These are phyloP conservation scores for Dendrothele bispora DNA, from an alignment of 768 basidiomycete genomes.

Conservation along the genomic window DNA sequence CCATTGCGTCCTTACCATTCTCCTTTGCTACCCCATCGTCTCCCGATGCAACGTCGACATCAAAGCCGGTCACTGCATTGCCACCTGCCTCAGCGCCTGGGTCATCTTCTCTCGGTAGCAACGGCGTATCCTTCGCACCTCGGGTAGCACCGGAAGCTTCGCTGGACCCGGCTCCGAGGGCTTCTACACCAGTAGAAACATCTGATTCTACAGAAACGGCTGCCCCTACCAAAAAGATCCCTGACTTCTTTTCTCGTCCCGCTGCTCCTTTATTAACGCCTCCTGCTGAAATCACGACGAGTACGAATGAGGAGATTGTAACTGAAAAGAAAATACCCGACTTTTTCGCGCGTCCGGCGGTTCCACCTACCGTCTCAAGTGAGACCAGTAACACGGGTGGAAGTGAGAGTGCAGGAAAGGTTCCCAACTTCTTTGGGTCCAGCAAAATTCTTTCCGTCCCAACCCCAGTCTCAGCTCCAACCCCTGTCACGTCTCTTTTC, in stretches of 20 bases:
- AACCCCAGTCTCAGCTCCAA: slow-evolving; percentile 25
- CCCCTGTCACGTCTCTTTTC: slow-evolving; percentile 13
- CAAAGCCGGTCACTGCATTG: too few species aligned
- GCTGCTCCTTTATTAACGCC: not conserved
- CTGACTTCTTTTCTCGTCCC: not conserved
- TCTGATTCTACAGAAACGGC: not conserved
- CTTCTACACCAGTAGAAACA: not conserved
- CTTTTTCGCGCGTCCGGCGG: too few species aligned
- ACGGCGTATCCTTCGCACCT: too few species aligned
- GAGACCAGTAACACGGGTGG: slow-evolving; percentile 6
- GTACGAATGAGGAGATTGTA: too few species aligned
- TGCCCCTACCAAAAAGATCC: not conserved
- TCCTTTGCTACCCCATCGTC: slow-evolving; percentile 46
- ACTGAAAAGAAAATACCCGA: too few species aligned
- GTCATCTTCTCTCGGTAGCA: slow-evolving; percentile 1
- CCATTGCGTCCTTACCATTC: slow-evolving; percentile 63
- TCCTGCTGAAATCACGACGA: too few species aligned
- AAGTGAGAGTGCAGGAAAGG: slow-evolving; percentile 20
- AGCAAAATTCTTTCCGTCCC: slow-evolving; percentile 4
- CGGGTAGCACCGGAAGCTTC: too few species aligned
- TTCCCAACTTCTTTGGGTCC: slow-evolving; percentile 67
- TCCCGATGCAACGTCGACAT: slow-evolving; percentile 15
- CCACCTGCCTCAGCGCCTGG: slow-evolving; percentile 12
- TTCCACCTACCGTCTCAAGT: slow-evolving; percentile 3
- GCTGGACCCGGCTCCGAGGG: not conserved